These are phyloP conservation scores for Pichia sp. DNA, from an alignment of 1,139 yeast species.

Conservation along the genomic window DNA sequence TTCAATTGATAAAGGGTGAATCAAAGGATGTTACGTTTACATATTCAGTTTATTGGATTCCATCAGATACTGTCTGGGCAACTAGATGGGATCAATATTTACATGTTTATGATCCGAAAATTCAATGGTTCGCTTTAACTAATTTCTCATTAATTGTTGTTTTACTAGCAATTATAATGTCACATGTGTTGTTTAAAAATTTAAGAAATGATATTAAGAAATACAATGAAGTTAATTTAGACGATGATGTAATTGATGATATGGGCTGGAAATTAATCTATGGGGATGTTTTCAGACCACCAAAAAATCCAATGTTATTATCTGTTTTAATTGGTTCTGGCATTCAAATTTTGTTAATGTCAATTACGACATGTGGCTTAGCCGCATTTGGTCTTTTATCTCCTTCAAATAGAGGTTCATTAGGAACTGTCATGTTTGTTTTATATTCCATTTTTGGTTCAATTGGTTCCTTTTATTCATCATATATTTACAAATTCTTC, in stretches of 20 bases:
- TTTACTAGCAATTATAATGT: constrained; percentile 70
- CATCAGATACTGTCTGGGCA: constrained; percentile 84
- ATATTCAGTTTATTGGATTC: constrained; percentile 59
- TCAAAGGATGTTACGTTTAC: constrained; percentile 48
- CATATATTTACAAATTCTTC: constrained; percentile 78
- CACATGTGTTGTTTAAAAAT: constrained; percentile 73
- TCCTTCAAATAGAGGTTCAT: constrained; percentile 91
- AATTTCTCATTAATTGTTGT: constrained; percentile 79
- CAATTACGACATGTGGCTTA: constrained; percentile 64
- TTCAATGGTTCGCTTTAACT: constrained; percentile 91
- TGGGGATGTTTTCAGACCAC: constrained; percentile 92
- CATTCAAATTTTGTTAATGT: constrained; percentile 73
- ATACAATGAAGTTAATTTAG: constrained; percentile 78
- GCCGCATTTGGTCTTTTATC: constrained; percentile 87
- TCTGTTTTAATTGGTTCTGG: constrained; percentile 89
- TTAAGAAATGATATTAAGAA: constrained; percentile 79
- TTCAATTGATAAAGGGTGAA: constrained; percentile 36
- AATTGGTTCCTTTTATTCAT: constrained; percentile 81
- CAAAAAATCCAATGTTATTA: constrained; percentile 61
- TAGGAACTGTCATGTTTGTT: constrained; percentile 83
- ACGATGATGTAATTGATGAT: constrained; percentile 86
- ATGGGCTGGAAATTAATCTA: constrained; percentile 96
- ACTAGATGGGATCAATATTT: constrained; percentile 98
- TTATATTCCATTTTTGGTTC: constrained; percentile 74
- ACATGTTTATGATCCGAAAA: constrained; percentile 84